Evolutionary conservation across 2,329 filamentous ascomycete species (phyloP), one percentile per base, ranked within the genome.

Genomic region (Leptographium wingfieldii): DNA sequence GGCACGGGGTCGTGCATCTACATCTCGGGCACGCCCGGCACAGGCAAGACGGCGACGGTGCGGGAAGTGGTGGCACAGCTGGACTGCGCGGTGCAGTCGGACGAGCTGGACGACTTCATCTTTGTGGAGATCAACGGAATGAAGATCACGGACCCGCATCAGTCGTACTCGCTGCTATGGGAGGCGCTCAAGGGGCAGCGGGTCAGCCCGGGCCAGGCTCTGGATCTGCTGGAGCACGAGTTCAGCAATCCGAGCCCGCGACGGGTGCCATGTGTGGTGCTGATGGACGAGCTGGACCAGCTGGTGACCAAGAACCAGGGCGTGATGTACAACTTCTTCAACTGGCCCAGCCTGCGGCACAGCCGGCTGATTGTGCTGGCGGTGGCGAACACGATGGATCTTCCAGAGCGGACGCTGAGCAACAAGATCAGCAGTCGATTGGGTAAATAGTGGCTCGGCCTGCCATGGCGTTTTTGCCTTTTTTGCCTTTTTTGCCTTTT

Each of bases 291-390:
- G 73, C 80, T 99, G 55, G 94, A 99, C 70, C 94, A 99, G 73
- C 82, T 99, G 9, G 95, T 99, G 5, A 99, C 94, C 14, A 94
- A 92, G 69, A 97, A 96, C 68, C 95, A 99, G 72, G 92, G 90
- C n/a, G 94, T 99, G 73, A 99, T 99, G 94, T 99, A 99, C 76
- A 99, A 99, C 73, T 99, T 99, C 73, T 99, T 99, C 81, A 99
- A 99, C 69, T 99, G 94, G 94, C 94, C 94, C 4, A 88, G 90
- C 12, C 78, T 97, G 59, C 83, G 89, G 56, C 92, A 99, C 72
- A 96, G 90, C 59, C 84, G 92, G 56, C 79, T 99, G 53, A 96
- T 99, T 71, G 95, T 99, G 7, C 83, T 99, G 7, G 95, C 95
- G 12, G 94, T 99, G 22, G 95, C 94, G 58, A 99, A 99, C 72